These are phyloP conservation scores for Diaporthe ampelina DNA, from an alignment of 2,329 filamentous ascomycete genomes.

Conservation along the genomic window DNA sequence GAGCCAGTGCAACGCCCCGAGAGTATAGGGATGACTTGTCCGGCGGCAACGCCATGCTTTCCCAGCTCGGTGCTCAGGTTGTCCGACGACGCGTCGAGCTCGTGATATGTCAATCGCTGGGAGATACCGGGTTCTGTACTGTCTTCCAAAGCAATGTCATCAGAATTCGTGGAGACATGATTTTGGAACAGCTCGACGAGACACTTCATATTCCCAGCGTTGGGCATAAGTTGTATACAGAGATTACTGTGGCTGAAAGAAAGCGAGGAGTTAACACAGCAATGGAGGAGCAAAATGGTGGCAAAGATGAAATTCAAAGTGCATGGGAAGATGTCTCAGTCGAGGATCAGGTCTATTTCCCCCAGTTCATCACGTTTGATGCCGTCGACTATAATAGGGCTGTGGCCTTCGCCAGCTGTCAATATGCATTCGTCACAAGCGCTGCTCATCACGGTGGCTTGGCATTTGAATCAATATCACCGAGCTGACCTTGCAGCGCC, in stretches of 20 bases:
- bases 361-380: background rate
- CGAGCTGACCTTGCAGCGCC: background rate
- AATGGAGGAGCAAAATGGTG: background rate
- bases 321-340: too few relatives aligned
- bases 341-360: too few relatives aligned
- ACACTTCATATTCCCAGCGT: background rate
- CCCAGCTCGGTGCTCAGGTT: background rate
- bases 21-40: background rate
- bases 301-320: background rate
- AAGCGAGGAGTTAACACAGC: too few relatives aligned
- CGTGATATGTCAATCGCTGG: background rate
- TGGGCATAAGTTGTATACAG: too few relatives aligned
- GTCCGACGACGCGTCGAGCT: background rate
- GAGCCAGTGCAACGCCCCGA: constrained; percentile 4
- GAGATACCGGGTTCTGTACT: background rate
- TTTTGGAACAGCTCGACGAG: background rate
- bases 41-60: background rate
- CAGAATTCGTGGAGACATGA: background rate
- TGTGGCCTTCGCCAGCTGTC: background rate
- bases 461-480: background rate
- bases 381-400: too few relatives aligned
- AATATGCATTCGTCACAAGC: too few relatives aligned
- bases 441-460: background rate
- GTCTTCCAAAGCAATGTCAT: constrained; percentile 3
- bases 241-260: background rate